Conservation (phyloP, 2,329 filamentous ascomycete genomes). For the Phaeosphaeriaceae sp. region DNA sequence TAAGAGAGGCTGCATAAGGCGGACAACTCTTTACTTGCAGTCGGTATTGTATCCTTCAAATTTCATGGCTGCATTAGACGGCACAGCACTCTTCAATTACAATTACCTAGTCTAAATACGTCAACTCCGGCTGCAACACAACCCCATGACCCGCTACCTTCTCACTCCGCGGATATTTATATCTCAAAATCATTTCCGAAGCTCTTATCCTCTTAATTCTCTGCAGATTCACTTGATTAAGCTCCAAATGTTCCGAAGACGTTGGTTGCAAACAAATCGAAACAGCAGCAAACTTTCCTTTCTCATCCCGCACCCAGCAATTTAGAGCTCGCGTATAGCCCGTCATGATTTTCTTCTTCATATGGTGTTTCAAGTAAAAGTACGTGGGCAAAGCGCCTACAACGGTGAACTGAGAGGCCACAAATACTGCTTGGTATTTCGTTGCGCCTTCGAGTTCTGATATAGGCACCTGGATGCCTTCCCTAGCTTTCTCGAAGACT, state of each 20-base stretch:
- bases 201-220: background rate
- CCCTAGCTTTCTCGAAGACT: background rate
- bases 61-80: too few relatives aligned
- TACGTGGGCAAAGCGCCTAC: conserved; percentile 5
- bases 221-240: background rate
- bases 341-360: conserved; percentile 2
- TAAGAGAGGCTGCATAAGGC: conserved; percentile 17
- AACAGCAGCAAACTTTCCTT: background rate
- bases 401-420: background rate
- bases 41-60: too few relatives aligned
- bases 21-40: background rate
- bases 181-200: background rate
- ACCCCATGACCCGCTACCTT: background rate
- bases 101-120: background rate
- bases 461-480: conserved; percentile 1
- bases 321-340: background rate
- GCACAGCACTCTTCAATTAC: too few relatives aligned
- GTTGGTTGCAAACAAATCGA: background rate
- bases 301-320: background rate
- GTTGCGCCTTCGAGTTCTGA: background rate
- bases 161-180: conserved; percentile 1
- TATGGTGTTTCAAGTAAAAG: background rate
- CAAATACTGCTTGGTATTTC: background rate
- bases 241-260: background rate
- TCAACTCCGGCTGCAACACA: conserved; percentile 3